Conservation (phyloP, 371 early-diverging fungal species). For the Agmasoma carcini region DNA sequence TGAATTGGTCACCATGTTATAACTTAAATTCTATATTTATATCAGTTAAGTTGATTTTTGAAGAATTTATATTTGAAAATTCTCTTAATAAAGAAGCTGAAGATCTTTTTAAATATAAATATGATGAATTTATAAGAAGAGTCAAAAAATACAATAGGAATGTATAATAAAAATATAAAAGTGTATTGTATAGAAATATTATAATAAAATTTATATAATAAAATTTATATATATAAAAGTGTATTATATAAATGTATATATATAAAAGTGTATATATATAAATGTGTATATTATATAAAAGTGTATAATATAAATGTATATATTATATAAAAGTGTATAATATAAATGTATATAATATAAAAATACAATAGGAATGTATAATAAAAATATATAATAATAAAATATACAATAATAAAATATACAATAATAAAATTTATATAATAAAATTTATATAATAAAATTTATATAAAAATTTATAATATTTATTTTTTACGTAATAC, state of each 20-base stretch:
- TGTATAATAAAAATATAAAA: background rate
- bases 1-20: constrained; percentile 43
- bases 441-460: too few relatives aligned
- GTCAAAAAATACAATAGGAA: constrained; percentile 8
- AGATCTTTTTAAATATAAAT: constrained; percentile 31
- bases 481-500: too few relatives aligned
- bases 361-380: too few relatives aligned
- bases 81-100: constrained; percentile 49
- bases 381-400: too few relatives aligned
- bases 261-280: background rate
- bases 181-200: too few relatives aligned
- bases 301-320: background rate
- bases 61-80: constrained; percentile 38
- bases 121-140: constrained; percentile 31
- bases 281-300: background rate
- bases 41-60: constrained; percentile 40
- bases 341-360: too few relatives aligned
- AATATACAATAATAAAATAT: too few relatives aligned
- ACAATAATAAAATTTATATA: too few relatives aligned
- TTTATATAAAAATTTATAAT: too few relatives aligned
- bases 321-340: background rate
- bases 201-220: background rate
- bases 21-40: constrained; percentile 42
- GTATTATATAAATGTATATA: background rate
- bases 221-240: background rate